phyloP scores from a whole-genome alignment of 1,139 yeast species.

The Yamadazyma diospyri region DNA sequence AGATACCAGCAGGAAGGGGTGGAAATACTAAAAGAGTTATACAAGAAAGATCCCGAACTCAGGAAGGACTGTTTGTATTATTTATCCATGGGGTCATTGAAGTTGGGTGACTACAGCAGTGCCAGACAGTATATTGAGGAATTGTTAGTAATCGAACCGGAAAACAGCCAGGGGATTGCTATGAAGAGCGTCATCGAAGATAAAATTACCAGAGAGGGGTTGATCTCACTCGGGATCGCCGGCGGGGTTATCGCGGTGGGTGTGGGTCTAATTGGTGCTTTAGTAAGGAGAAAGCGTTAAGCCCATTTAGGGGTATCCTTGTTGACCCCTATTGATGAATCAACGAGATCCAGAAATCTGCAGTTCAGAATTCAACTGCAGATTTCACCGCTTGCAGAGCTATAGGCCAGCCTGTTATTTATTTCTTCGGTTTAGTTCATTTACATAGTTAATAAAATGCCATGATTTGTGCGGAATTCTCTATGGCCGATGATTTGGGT shows the following conservation, averaged over 20 bases:
- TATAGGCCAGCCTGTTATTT: not conserved
- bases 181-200: constrained; percentile 78
- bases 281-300: constrained; percentile 40
- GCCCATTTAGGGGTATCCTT: not conserved
- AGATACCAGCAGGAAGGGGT: constrained; percentile 78
- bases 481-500: constrained; percentile 5
- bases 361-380: no score
- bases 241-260: constrained; percentile 85
- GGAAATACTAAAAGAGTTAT: constrained; percentile 67
- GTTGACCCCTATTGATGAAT: no score
- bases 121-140: constrained; percentile 85
- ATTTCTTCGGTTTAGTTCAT: no score
- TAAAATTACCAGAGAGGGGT: constrained; percentile 80
- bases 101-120: constrained; percentile 80
- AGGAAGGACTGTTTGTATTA: constrained; percentile 89
- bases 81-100: constrained; percentile 82
- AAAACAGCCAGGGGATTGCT: constrained; percentile 70
- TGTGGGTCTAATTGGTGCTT: constrained; percentile 61
- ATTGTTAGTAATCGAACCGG: constrained; percentile 75
- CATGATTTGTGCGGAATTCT: not conserved
- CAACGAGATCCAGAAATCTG: no score
- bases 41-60: constrained; percentile 74
- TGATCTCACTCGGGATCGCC: constrained; percentile 81
- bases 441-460: no score
- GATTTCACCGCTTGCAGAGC: not conserved